Evolutionary conservation across 2,329 filamentous ascomycete species (phyloP).

Genomic region (Alternaria sp.): DNA sequence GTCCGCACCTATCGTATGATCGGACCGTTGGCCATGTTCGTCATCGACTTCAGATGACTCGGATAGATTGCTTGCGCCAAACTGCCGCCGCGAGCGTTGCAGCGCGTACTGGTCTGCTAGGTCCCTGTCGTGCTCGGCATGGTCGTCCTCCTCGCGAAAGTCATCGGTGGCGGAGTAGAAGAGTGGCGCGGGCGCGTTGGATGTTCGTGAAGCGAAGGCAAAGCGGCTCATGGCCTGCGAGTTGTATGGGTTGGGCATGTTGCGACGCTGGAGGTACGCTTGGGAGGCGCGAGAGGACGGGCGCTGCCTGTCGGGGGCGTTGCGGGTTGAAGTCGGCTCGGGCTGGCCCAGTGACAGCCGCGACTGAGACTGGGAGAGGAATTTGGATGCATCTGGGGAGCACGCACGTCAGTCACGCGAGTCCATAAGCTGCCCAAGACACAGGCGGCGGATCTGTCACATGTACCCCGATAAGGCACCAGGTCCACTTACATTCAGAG

Average conservation of each 20-base stretch:
- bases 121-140: slow-evolving; percentile 86
- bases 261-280: slow-evolving; percentile 58
- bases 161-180: slow-evolving; percentile 92
- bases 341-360: slow-evolving; percentile 74
- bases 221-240: slow-evolving; percentile 71
- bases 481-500: slow-evolving; percentile 79
- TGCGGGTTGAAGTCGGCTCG: slow-evolving; percentile 56
- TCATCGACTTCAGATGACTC: slow-evolving; percentile 86
- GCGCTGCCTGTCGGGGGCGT: slow-evolving; percentile 55
- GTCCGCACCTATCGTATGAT: slow-evolving; percentile 59
- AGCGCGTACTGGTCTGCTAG: slow-evolving; percentile 93
- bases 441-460: slow-evolving; percentile 37
- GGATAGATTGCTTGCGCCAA: slow-evolving; percentile 80
- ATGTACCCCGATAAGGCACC: slow-evolving; percentile 42
- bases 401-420: slow-evolving; percentile 54
- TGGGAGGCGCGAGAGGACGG: slow-evolving; percentile 56
- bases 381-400: slow-evolving; percentile 85
- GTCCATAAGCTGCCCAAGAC: slow-evolving; percentile 33
- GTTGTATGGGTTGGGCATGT: slow-evolving; percentile 78
- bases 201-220: slow-evolving; percentile 78
- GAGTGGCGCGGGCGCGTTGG: slow-evolving; percentile 82
- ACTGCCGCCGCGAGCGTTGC: slow-evolving; percentile 86
- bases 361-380: slow-evolving; percentile 97
- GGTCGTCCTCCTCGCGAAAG: slow-evolving; percentile 91
- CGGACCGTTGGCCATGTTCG: slow-evolving; percentile 59